A percentile compares a stretch with the other conserved stretches of the same genome.
Evolutionary conservation across 2,329 filamentous ascomycete species (phyloP).

Genomic region (Raffaelea albimanens): DNA sequence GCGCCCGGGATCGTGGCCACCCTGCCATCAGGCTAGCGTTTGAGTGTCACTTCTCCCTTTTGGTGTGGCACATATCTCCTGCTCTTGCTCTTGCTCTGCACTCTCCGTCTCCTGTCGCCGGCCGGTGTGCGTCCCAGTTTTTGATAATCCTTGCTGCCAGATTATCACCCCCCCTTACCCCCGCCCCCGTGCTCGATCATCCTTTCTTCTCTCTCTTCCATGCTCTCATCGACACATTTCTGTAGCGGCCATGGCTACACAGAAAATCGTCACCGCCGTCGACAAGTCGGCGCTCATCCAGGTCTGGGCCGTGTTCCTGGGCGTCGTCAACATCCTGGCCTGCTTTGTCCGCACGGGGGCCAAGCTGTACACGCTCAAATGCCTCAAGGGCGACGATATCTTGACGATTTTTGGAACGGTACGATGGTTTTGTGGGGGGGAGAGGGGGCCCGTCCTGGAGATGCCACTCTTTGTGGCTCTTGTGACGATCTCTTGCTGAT

Average conservation of each 20-base stretch:
- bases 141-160: too few species aligned
- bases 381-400: not conserved
- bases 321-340: not conserved
- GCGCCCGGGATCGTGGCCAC: too few species aligned
- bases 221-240: not conserved
- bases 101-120: too few species aligned
- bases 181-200: too few species aligned
- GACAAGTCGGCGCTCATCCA: slow-evolving; percentile 6
- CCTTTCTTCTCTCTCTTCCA: not conserved
- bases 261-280: slow-evolving; percentile 3
- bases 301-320: slow-evolving; percentile 1
- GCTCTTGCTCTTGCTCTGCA: too few species aligned
- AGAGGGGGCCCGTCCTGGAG: too few species aligned
- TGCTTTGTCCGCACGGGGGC: not conserved
- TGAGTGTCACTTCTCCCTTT: too few species aligned
- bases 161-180: not conserved
- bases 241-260: not conserved
- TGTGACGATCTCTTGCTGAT: not conserved
- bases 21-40: too few species aligned
- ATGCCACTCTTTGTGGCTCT: too few species aligned
- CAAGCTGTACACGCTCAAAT: slow-evolving; percentile 2
- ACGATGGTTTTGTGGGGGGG: not conserved
- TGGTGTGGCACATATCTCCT: too few species aligned
- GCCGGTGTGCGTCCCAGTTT: too few species aligned
- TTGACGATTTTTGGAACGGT: slow-evolving; percentile 2